phyloP scores from a whole-genome alignment of 2,329 filamentous ascomycete genomes.

The Clarireedia sp. region DNA sequence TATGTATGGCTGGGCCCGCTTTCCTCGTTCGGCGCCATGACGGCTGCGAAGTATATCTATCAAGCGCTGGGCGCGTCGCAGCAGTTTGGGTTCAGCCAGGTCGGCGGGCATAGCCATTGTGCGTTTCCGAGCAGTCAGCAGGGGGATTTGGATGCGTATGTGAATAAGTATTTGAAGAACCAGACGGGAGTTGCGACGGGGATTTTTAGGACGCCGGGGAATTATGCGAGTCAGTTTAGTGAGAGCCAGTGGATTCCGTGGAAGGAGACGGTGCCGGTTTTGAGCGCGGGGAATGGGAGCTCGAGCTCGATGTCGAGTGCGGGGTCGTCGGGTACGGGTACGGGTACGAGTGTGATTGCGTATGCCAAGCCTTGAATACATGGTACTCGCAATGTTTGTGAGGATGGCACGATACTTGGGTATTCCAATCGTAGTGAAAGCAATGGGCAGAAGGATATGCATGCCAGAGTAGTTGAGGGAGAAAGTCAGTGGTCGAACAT shows the following conservation, averaged over 20 bases:
- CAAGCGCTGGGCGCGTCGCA: constrained; percentile 45
- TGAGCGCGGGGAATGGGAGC: neutral
- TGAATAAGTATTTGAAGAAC: constrained; percentile 37
- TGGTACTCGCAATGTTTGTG: neutral
- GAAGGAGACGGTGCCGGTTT: neutral
- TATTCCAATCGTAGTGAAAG: neutral
- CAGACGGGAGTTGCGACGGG: constrained; percentile 15
- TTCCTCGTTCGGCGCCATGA: constrained; percentile 46
- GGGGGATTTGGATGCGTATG: constrained; percentile 39
- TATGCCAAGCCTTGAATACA: neutral
- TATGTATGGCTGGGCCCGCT: constrained; percentile 44
- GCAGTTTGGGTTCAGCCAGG: constrained; percentile 43
- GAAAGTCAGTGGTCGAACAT: no score
- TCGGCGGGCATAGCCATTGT: constrained; percentile 42
- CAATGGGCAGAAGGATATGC: neutral
- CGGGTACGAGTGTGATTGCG: no score
- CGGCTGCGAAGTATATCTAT: constrained; percentile 45
- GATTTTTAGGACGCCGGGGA: neutral
- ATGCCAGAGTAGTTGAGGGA: no score
- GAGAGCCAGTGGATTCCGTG: neutral
- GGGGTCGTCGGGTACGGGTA: no score
- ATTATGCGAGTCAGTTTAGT: neutral
- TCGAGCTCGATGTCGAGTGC: neutral
- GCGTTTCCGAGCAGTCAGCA: constrained; percentile 39
- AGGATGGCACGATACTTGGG: neutral